These are phyloP conservation scores for Penicillium sp. DNA, from an alignment of 2,329 filamentous ascomycete genomes.

Conservation along the genomic window DNA sequence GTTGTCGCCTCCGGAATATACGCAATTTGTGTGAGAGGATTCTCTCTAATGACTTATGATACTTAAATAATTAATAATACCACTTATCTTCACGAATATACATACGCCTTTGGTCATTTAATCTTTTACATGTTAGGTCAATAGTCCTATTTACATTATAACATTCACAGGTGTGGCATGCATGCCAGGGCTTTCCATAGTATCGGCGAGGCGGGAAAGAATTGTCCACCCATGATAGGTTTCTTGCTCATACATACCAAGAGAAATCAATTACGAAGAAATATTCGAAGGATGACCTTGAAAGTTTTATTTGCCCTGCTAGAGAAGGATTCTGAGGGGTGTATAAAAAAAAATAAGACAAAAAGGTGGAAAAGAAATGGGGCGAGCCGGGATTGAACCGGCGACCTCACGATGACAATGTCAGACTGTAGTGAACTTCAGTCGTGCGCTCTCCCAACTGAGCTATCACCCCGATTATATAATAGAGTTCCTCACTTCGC, in stretches of 20 bases:
- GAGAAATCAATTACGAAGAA: no score
- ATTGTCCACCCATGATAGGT: no score
- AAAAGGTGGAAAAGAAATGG: neutral
- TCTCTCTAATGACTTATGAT: neutral
- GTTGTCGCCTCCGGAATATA: conserved; percentile 11
- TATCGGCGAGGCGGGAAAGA: no score
- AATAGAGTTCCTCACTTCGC: neutral
- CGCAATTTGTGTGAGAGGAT: neutral
- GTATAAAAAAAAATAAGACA: neutral
- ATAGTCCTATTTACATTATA: no score
- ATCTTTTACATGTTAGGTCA: no score
- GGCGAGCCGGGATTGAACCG: neutral
- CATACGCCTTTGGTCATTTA: no score
- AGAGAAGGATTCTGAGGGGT: no score
- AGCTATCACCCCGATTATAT: neutral
- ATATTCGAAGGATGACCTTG: no score
- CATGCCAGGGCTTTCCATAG: no score
- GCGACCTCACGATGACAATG: neutral
- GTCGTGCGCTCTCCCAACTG: neutral
- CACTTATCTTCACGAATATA: neutral
- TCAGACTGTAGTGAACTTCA: neutral
- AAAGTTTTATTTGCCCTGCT: no score
- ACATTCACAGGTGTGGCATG: no score
- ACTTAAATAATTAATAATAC: neutral
- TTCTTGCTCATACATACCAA: no score